Evolutionary conservation across 108 stramenopile genomes (phyloP).

Genomic region (Parietichytrium sp.): DNA sequence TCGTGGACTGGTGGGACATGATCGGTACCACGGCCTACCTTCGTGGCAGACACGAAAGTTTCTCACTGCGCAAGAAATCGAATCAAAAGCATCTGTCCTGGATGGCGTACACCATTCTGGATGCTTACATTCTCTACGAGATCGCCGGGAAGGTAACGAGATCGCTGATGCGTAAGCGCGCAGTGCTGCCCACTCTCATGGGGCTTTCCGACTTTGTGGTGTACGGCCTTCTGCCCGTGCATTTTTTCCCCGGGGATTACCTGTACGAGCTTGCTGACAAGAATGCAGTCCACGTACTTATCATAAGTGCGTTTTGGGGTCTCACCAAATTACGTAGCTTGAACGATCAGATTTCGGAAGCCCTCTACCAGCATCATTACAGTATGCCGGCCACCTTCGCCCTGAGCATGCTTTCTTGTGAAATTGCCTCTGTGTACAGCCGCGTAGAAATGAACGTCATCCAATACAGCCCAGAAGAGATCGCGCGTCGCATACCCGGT

Average conservation of each 20-base stretch:
- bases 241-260: constrained; percentile 32
- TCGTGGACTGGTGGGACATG: constrained; percentile 37
- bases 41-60: not conserved
- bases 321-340: constrained; percentile 12
- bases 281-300: constrained; percentile 1
- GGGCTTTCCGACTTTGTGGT: not conserved
- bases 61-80: not conserved
- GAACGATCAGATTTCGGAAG: not conserved
- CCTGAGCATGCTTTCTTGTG: not conserved
- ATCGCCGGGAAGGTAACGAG: constrained; percentile 13
- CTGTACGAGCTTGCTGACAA: constrained; percentile 18
- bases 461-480: constrained; percentile 4
- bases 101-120: not conserved
- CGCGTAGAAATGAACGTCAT: not conserved
- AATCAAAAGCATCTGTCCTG: not conserved
- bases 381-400: not conserved
- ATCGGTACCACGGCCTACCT: not conserved
- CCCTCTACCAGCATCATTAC: constrained; percentile 3
- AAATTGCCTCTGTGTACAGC: not conserved
- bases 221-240: constrained; percentile 15
- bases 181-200: not conserved
- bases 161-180: constrained; percentile 7
- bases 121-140: not conserved
- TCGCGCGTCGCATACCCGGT: not conserved
- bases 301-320: not conserved